Evolutionary conservation across 2,329 filamentous ascomycete genomes (phyloP).

Genomic region (Rutstroemia sydowiana): DNA sequence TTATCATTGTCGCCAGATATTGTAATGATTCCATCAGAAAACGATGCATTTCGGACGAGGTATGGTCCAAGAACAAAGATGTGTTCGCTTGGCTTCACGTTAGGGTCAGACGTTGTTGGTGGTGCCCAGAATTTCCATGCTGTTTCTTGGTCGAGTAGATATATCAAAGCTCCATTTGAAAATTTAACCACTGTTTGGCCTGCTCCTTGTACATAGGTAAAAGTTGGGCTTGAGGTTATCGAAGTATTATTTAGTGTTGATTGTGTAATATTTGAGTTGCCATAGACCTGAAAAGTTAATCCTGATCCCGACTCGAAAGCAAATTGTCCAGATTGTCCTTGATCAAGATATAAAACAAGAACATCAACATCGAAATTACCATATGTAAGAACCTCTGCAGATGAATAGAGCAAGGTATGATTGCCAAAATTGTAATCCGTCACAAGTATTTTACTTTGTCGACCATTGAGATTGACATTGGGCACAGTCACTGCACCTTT

Average conservation of each 20-base stretch:
- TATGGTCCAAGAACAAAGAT: conserved; percentile 39
- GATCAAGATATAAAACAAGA: conserved; percentile 41
- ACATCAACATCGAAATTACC: conserved; percentile 40
- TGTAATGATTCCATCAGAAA: conserved; percentile 30
- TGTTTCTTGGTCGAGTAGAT: conserved; percentile 44
- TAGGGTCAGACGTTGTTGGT: conserved; percentile 38
- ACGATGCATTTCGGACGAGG: conserved; percentile 35
- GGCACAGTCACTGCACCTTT: conserved; percentile 36
- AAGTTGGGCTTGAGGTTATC: conserved; percentile 28
- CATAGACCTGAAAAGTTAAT: conserved; percentile 36
- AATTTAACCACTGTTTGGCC: conserved; percentile 38
- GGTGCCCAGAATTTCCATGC: conserved; percentile 52
- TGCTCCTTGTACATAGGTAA: conserved; percentile 40
- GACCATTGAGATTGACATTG: conserved; percentile 41
- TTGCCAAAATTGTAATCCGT: conserved; percentile 44
- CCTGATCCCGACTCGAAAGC: conserved; percentile 35
- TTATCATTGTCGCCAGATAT: conserved; percentile 36
- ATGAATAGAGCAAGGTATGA: conserved; percentile 42
- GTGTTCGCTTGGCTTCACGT: conserved; percentile 39
- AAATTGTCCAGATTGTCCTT: conserved; percentile 43
- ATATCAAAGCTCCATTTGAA: conserved; percentile 43
- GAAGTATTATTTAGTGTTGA: conserved; percentile 25
- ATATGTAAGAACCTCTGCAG: conserved; percentile 43
- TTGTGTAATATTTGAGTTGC: conserved; percentile 31
- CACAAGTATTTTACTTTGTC: conserved; percentile 47